Conservation (phyloP, 305 asterid species). For the Solanum hybrid region DNA sequence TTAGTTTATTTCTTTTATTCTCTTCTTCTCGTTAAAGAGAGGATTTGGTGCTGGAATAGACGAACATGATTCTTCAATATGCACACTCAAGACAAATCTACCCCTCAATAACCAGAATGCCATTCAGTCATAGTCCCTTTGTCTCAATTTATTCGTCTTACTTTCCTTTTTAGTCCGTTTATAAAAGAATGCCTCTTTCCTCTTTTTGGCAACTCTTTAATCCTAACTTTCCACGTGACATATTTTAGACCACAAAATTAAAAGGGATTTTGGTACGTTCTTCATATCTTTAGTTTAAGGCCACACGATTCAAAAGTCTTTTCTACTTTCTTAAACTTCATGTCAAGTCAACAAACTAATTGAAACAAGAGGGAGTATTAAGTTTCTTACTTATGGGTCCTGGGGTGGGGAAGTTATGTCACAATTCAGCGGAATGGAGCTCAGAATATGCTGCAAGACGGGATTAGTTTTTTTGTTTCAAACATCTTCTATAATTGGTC, state of each 20-base stretch:
- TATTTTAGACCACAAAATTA: not conserved
- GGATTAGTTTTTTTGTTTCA: not conserved
- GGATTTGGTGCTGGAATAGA: not conserved
- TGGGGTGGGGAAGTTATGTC: not conserved
- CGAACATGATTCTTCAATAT: not conserved
- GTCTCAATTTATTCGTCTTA: not conserved
- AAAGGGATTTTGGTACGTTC: not conserved
- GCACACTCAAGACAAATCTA: not conserved
- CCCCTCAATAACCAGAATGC: not conserved
- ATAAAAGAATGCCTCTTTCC: not conserved
- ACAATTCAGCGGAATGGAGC: not conserved
- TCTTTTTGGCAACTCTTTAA: not conserved
- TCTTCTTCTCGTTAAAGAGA: not conserved
- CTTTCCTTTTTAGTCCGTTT: not conserved
- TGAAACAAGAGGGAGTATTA: not conserved
- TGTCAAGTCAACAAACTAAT: not conserved
- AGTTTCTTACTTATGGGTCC: not conserved
- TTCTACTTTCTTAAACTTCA: not conserved
- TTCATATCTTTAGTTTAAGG: not conserved
- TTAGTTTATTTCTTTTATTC: slow-evolving; percentile 22
- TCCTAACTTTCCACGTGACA: not conserved
- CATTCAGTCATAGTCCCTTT: not conserved
- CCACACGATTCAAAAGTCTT: not conserved
- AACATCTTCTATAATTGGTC: not conserved
- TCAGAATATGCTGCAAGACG: not conserved